These are phyloP conservation scores for Cymbopogon citratus DNA, from an alignment of 176 grass and related monocot species.

Conservation along the genomic window DNA sequence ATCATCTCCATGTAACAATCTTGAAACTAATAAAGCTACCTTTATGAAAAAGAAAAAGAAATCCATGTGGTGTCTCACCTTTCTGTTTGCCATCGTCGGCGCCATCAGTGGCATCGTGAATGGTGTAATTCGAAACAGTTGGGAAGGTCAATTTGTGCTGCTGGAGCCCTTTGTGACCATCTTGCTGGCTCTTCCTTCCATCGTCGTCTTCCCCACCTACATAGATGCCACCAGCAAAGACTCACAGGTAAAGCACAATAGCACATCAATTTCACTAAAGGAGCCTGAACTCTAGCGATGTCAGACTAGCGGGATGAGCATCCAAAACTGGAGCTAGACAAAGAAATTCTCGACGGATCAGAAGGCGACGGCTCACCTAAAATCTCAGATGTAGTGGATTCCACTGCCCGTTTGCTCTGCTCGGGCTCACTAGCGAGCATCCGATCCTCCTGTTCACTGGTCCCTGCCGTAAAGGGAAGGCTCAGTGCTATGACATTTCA, in stretches of 20 bases:
- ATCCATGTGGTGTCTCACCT: slow-evolving; percentile 13
- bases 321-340: slow-evolving; percentile 20
- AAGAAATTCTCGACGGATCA: slow-evolving; percentile 19
- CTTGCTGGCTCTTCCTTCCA: slow-evolving; percentile 13
- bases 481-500: slow-evolving; percentile 13
- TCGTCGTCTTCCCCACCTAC: slow-evolving; percentile 31
- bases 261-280: slow-evolving; percentile 11
- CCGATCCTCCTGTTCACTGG: slow-evolving; percentile 5
- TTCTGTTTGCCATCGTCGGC: slow-evolving; percentile 29
- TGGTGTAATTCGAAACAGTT: slow-evolving; percentile 83
- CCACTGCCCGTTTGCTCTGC: background rate
- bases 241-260: slow-evolving; percentile 26
- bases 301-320: background rate
- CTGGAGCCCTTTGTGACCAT: slow-evolving; percentile 34
- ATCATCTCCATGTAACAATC: background rate
- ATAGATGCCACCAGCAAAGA: slow-evolving; percentile 36
- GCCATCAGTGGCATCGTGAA: slow-evolving; percentile 50
- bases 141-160: slow-evolving; percentile 64
- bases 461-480: slow-evolving; percentile 7
- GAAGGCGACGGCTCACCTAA: slow-evolving; percentile 35
- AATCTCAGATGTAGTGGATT: background rate
- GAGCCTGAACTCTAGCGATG: slow-evolving; percentile 18
- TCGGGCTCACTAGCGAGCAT: slow-evolving; percentile 27
- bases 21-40: background rate
- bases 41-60: background rate